Evolutionary conservation across 2,329 filamentous ascomycete genomes (phyloP).

Genomic region (Fusarium transvaalense): DNA sequence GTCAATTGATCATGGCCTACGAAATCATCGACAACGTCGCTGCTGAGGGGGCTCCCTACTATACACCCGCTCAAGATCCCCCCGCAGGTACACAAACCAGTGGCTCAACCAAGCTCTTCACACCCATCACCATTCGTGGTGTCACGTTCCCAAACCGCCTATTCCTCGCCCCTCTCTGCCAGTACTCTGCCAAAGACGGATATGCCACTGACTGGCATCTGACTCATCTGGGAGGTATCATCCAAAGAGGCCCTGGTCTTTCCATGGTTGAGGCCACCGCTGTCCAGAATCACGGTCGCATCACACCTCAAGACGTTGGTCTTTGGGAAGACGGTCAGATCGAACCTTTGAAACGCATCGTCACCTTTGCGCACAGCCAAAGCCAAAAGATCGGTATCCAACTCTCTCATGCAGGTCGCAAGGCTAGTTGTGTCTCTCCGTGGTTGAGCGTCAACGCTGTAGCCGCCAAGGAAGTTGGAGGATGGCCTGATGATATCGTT

Average conservation of each 20-base stretch:
- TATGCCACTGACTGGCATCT: slow-evolving; percentile 85
- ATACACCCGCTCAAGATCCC: slow-evolving; percentile 60
- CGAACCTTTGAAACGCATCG: slow-evolving; percentile 74
- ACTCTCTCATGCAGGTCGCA: slow-evolving; percentile 82
- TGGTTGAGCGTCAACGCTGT: slow-evolving; percentile 70
- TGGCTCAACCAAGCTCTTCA: slow-evolving; percentile 57
- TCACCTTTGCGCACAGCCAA: slow-evolving; percentile 84
- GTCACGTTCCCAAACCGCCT: slow-evolving; percentile 60
- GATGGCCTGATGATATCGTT: slow-evolving; percentile 69
- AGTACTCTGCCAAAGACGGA: slow-evolving; percentile 64
- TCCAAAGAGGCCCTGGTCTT: slow-evolving; percentile 78
- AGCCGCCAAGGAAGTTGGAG: slow-evolving; percentile 64
- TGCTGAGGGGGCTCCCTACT: slow-evolving; percentile 56
- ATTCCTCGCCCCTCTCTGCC: slow-evolving; percentile 60
- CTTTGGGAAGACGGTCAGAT: slow-evolving; percentile 89
- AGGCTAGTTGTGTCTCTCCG: slow-evolving; percentile 69
- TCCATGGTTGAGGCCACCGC: slow-evolving; percentile 82
- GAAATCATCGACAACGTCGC: slow-evolving; percentile 43
- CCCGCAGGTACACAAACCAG: slow-evolving; percentile 56
- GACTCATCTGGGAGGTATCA: slow-evolving; percentile 82
- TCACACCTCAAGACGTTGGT: slow-evolving; percentile 82
- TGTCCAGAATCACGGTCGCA: slow-evolving; percentile 80
- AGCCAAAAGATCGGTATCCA: slow-evolving; percentile 82
- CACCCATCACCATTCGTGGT: slow-evolving; percentile 60
- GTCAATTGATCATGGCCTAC: neutral